Conservation (phyloP, 768 basidiomycete genomes). For the Macrolepiota fuliginosa region DNA sequence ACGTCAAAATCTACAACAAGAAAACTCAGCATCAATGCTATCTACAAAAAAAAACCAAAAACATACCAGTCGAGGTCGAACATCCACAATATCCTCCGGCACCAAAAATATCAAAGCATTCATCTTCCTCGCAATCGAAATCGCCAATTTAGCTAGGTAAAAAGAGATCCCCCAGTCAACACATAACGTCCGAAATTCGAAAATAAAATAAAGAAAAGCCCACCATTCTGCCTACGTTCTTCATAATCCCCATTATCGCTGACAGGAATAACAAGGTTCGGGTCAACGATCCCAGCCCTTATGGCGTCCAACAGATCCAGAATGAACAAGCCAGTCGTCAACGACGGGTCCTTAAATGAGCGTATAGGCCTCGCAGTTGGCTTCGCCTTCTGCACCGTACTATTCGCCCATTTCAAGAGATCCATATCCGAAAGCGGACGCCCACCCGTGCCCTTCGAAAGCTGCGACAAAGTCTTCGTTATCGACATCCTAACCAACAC, state of each 20-base stretch:
- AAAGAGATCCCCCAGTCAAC: conserved; percentile 1
- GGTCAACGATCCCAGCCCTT: conserved; percentile 94
- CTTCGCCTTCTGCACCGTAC: conserved; percentile 75
- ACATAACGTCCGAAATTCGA: conserved; percentile 2
- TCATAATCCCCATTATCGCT: conserved; percentile 69
- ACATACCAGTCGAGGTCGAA: conserved; percentile 84
- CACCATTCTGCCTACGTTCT: conserved; percentile 90
- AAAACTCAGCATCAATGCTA: neutral
- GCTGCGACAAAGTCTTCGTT: conserved; percentile 78
- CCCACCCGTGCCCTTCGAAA: conserved; percentile 65
- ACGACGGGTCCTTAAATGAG: conserved; percentile 91
- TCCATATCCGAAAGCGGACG: conserved; percentile 88
- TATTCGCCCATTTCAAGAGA: conserved; percentile 96
- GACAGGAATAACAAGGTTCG: conserved; percentile 68
- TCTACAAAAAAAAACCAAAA: neutral
- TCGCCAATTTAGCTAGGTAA: conserved; percentile 84
- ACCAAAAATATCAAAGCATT: conserved; percentile 95
- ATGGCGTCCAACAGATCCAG: conserved; percentile 89
- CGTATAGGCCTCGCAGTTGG: conserved; percentile 62
- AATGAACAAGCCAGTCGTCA: conserved; percentile 91
- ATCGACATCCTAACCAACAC: conserved; percentile 75
- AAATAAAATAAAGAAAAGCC: conserved; percentile 21
- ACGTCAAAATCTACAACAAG: conserved; percentile 76
- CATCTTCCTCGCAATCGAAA: conserved; percentile 98
- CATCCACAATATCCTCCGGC: conserved; percentile 95